phyloP scores from a whole-genome alignment of 2,329 filamentous ascomycete genomes.

The Hortaea sp. region DNA sequence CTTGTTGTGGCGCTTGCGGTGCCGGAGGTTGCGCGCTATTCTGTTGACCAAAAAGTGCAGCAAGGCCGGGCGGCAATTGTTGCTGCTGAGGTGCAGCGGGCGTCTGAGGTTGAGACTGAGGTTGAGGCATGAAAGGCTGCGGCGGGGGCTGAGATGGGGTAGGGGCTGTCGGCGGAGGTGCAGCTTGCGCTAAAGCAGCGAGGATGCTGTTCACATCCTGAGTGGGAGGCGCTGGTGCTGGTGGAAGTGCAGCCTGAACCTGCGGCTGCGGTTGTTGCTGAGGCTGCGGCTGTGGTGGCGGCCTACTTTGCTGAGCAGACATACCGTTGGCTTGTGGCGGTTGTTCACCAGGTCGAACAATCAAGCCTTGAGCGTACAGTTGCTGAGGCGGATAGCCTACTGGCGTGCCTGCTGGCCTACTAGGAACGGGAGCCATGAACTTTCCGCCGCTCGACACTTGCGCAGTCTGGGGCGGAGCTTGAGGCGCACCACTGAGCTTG shows the following conservation, averaged over 20 bases:
- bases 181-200: conserved; percentile 23
- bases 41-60: conserved; percentile 16
- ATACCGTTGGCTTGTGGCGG: conserved; percentile 8
- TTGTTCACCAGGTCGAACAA: conserved; percentile 10
- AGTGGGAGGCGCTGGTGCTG: conserved; percentile 11
- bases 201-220: conserved; percentile 26
- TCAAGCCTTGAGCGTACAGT: conserved; percentile 22
- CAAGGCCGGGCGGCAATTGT: conserved; percentile 18
- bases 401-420: conserved; percentile 19
- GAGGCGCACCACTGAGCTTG: conserved; percentile 29
- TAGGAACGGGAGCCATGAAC: conserved; percentile 21
- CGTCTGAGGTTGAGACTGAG: conserved; percentile 2
- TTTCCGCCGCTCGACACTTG: conserved; percentile 17
- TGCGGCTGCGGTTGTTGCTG: background rate
- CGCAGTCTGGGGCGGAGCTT: conserved; percentile 5
- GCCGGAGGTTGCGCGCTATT: conserved; percentile 6
- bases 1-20: conserved; percentile 5
- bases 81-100: conserved; percentile 4
- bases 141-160: conserved; percentile 10
- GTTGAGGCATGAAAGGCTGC: conserved; percentile 12
- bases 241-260: background rate
- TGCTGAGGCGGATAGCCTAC: conserved; percentile 21
- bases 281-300: conserved; percentile 4
- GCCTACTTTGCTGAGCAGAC: conserved; percentile 4
- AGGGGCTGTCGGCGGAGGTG: conserved; percentile 14